phyloP scores from a whole-genome alignment of 2,329 filamentous ascomycete species.

The Colletotrichum salicis region DNA sequence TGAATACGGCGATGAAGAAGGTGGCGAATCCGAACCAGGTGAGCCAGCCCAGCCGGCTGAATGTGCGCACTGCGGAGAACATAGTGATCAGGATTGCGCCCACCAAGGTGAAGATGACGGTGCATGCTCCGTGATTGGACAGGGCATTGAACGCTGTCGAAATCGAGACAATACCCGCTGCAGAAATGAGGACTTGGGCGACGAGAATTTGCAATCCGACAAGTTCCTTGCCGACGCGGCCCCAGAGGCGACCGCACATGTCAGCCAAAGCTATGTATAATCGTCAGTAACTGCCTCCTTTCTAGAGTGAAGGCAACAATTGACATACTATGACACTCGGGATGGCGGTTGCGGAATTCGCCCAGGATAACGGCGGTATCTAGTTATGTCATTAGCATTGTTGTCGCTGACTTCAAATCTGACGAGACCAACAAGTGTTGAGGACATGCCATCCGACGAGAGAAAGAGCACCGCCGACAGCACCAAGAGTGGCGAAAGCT shows the following conservation, averaged over 20 bases:
- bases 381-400: not conserved
- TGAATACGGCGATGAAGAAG: conserved; percentile 53
- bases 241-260: conserved; percentile 56
- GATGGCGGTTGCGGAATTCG: not conserved
- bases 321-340: not conserved
- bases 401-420: not conserved
- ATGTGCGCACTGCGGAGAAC: conserved; percentile 60
- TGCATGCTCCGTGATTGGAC: conserved; percentile 46
- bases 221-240: conserved; percentile 60
- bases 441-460: not conserved
- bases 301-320: not conserved
- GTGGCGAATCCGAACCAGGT: conserved; percentile 57
- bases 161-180: conserved; percentile 37
- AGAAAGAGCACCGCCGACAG: conserved; percentile 53
- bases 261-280: conserved; percentile 37
- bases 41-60: conserved; percentile 61
- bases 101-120: conserved; percentile 62
- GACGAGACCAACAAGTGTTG: not conserved
- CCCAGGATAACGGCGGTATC: not conserved
- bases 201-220: conserved; percentile 51
- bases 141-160: conserved; percentile 42
- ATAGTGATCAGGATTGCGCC: conserved; percentile 60
- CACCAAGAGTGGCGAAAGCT: conserved; percentile 36
- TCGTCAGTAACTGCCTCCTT: not conserved
- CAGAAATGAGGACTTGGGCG: conserved; percentile 40